Evolutionary conservation across 805 yeast genomes (phyloP), one percentile per base, ranked within the genome.

Genomic region (Diddensiella transvaalensis): DNA sequence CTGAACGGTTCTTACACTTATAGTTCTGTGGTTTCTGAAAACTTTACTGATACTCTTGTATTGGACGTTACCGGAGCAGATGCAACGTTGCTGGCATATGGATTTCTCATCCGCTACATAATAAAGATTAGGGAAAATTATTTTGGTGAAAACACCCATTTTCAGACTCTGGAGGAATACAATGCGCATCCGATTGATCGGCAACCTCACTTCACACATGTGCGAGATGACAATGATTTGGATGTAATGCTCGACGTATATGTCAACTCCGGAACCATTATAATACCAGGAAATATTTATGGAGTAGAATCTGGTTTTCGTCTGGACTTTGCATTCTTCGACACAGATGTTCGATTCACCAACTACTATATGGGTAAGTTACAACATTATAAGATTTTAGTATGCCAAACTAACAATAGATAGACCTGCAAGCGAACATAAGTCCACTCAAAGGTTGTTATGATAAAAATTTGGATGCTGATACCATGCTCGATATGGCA

Each of bases 81-180:
- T 42, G 79, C 90, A 0, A 79, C 85, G 0, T 60, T 93, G 35
- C 75, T 83, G 42, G 78, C 84, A 40, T 86, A 86, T 61, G 99
- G 99, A 0, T 85, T 80, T 62, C 74, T 89, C 4, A 72, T 88
- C 4, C 79, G 83, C 54, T 88, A 85, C 62, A 69, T 91, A 37
- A 79, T 89, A 71, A 76, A 80, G 13, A 72, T 93, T 42, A 77
- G 83, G 41, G 96, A 87, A 60, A 93, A 93, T 61, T 91, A 93
- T 62, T 86, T 93, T 64, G 99, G 99, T 2, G 93, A 87, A 40
- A 74, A 76, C 51, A 74, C 79, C n/a, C 87, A 82, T 56, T 93
- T 93, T 62, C 81, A 78, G 55, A 93, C 98, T 0, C 75, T 88
- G 40, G 93, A 87, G 53, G 99, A 91, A 62, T 90, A 82, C 55